Conservation (phyloP, 2,329 filamentous ascomycete genomes). For the Penicillium sp. region DNA sequence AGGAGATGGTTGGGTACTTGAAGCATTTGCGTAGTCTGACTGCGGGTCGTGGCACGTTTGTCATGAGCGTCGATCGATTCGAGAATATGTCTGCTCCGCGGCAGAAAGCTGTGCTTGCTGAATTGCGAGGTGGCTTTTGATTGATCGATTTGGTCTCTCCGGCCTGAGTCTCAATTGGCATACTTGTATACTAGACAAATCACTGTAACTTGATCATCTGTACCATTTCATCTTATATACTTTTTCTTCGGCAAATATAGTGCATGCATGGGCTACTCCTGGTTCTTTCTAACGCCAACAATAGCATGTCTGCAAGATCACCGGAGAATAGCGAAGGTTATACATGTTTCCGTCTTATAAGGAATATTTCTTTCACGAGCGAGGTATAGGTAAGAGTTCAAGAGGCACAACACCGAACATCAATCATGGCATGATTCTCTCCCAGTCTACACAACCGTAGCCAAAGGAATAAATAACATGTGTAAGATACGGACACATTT, state of each 20-base stretch:
- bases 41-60: constrained; percentile 71
- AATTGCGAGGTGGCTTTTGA: constrained; percentile 37
- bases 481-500: constrained; percentile 4
- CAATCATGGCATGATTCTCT: constrained; percentile 5
- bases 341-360: too few species aligned
- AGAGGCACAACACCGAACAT: not conserved
- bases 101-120: constrained; percentile 51
- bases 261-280: not conserved
- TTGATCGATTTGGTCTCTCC: too few species aligned
- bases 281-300: too few species aligned
- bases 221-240: not conserved
- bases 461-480: not conserved
- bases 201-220: not conserved
- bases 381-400: constrained; percentile 9
- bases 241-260: not conserved
- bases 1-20: constrained; percentile 94
- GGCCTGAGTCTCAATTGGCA: not conserved
- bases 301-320: too few species aligned
- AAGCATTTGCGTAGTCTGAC: constrained; percentile 84
- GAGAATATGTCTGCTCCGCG: constrained; percentile 59
- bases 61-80: constrained; percentile 67
- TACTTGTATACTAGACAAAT: not conserved
- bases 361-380: constrained; percentile 8
- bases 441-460: too few species aligned
- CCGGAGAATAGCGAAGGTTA: too few species aligned